Conservation (phyloP, 768 basidiomycete genomes). For the Amanita subjunquillea region DNA sequence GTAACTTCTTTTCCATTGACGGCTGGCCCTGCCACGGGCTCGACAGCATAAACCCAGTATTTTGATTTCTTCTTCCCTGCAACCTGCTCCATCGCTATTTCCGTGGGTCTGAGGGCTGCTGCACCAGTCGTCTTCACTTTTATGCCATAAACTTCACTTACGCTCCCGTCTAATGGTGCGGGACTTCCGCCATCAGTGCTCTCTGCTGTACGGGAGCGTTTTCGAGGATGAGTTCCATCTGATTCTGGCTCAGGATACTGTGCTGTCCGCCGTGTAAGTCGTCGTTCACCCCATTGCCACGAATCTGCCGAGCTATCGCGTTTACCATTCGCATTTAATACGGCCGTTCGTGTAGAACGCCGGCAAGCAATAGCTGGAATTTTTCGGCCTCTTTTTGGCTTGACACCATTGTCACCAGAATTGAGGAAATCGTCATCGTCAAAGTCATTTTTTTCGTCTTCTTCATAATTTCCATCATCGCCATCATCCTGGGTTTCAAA, state of each 20-base stretch:
- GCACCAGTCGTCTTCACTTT: constrained; percentile 47
- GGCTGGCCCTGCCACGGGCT: constrained; percentile 30
- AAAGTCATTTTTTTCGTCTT: constrained; percentile 45
- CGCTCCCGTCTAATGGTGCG: constrained; percentile 17
- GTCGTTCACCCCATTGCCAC: constrained; percentile 62
- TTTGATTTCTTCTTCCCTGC: constrained; percentile 80
- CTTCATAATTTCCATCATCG: constrained; percentile 54
- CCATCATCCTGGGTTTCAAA: constrained; percentile 39
- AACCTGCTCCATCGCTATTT: constrained; percentile 65
- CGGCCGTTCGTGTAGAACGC: constrained; percentile 43
- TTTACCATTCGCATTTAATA: constrained; percentile 42
- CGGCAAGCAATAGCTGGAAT: constrained; percentile 27
- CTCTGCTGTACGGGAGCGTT: constrained; percentile 74
- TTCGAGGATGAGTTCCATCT: constrained; percentile 41
- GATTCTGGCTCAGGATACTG: constrained; percentile 34
- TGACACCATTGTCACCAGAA: constrained; percentile 31
- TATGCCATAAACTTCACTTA: constrained; percentile 19
- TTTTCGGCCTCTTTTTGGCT: constrained; percentile 25
- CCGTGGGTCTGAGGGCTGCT: constrained; percentile 59
- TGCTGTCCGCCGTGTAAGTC: constrained; percentile 58
- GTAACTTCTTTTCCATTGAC: not conserved
- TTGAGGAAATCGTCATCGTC: constrained; percentile 37
- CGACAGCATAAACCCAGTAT: constrained; percentile 85
- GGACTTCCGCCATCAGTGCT: constrained; percentile 52
- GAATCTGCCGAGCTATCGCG: constrained; percentile 43